Conservation (phyloP, 2,329 filamentous ascomycete genomes). For the Cladophialophora carrionii region DNA sequence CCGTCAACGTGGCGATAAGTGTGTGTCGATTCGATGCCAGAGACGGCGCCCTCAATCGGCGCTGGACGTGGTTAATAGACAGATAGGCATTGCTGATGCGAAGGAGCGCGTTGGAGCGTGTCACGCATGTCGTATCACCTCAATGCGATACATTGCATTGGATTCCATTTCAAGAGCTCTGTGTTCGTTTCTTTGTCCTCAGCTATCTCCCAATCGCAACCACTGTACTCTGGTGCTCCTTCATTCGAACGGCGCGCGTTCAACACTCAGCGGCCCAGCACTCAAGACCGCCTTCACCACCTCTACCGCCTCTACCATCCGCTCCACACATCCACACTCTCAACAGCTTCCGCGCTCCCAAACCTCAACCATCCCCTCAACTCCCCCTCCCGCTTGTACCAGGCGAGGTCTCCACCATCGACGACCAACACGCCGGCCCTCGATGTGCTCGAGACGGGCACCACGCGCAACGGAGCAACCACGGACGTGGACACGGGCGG, state of each 20-base stretch:
- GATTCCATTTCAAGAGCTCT: neutral
- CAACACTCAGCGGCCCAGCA: neutral
- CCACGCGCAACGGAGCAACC: neutral
- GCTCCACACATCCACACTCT: slow-evolving; percentile 1
- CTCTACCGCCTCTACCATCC: neutral
- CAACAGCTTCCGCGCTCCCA: neutral
- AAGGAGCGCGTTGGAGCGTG: neutral
- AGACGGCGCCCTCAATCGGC: neutral
- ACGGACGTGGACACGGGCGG: neutral
- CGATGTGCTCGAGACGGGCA: neutral
- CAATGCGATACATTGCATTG: neutral
- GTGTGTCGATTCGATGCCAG: neutral
- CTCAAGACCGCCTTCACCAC: neutral
- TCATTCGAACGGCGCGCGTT: neutral
- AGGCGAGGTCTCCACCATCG: neutral
- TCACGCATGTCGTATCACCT: too few species aligned
- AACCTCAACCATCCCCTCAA: neutral
- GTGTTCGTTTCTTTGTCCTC: neutral
- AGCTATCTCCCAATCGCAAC: neutral
- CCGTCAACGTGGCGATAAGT: neutral
- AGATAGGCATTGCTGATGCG: neutral
- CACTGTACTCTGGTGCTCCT: neutral
- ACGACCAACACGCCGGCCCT: neutral
- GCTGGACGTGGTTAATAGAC: neutral
- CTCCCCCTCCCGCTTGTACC: neutral